Evolutionary conservation across 257 asterid genomes (phyloP).

Genomic region (Coffea canephora): DNA sequence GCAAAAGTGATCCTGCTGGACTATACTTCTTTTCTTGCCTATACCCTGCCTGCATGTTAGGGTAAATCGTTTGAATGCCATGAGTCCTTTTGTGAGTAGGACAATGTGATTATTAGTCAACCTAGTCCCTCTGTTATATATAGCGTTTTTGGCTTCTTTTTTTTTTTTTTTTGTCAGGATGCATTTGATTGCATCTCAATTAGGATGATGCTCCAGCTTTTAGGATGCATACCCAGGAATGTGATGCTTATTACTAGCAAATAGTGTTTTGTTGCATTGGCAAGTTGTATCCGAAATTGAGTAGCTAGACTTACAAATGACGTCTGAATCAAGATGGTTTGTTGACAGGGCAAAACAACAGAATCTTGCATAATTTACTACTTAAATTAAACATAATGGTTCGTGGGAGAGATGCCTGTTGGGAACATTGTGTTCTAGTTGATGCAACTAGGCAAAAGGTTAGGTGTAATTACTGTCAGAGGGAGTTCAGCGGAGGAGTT

Average conservation of each 20-base stretch:
- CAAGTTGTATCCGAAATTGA: background rate
- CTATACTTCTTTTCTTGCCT: background rate
- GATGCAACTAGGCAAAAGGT: conserved; percentile 50
- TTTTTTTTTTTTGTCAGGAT: background rate
- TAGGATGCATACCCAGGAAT: background rate
- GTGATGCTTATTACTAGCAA: background rate
- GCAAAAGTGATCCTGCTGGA: background rate
- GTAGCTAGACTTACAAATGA: background rate
- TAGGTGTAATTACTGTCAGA: conserved; percentile 43
- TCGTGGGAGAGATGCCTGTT: conserved; percentile 49
- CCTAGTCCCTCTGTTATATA: background rate
- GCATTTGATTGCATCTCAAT: background rate
- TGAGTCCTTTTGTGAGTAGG: background rate
- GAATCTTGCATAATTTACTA: background rate
- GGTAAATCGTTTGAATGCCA: background rate
- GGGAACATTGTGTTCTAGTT: conserved; percentile 50
- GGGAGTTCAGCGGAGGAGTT: conserved; percentile 55
- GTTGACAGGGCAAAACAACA: background rate
- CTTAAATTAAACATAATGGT: conserved; percentile 25
- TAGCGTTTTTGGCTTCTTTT: background rate
- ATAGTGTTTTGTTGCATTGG: background rate
- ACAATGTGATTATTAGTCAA: background rate
- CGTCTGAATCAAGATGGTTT: background rate
- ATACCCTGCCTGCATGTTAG: background rate
- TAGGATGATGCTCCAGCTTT: background rate